phyloP scores from a whole-genome alignment of 164 flowering plant genomes.

The Echeveria elegans region DNA sequence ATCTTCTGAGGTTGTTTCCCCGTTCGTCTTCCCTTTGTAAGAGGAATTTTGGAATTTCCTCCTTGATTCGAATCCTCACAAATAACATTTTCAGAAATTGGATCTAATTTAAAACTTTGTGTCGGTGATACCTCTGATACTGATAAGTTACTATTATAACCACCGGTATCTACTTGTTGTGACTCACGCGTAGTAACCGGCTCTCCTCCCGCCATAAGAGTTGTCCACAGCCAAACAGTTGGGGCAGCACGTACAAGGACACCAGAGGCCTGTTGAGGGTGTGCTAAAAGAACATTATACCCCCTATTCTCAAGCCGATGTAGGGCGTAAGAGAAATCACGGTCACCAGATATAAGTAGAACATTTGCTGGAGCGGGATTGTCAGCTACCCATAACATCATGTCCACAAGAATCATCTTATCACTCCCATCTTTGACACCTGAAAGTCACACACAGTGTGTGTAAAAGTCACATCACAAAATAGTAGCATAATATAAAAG shows the following conservation, averaged over 20 bases:
- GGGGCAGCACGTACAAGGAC: constrained; percentile 82
- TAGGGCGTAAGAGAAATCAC: constrained; percentile 85
- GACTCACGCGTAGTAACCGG: constrained; percentile 43
- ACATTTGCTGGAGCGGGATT: constrained; percentile 96
- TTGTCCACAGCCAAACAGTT: constrained; percentile 93
- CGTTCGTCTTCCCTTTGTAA: background rate
- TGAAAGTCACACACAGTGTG: constrained; percentile 15
- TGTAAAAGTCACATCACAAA: too few relatives aligned
- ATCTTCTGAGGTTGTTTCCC: too few relatives aligned
- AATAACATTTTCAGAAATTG: constrained; percentile 19
- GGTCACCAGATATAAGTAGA: constrained; percentile 84
- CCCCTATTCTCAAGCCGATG: constrained; percentile 87
- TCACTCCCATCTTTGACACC: constrained; percentile 95
- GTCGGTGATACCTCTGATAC: constrained; percentile 18
- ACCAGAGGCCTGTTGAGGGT: constrained; percentile 68
- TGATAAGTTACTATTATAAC: constrained; percentile 13
- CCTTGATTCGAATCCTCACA: constrained; percentile 12
- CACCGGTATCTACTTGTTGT: background rate
- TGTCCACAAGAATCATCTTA: constrained; percentile 86
- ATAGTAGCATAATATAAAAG: too few relatives aligned
- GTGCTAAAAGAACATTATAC: constrained; percentile 89
- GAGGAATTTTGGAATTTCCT: constrained; percentile 20
- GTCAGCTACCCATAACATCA: constrained; percentile 46
- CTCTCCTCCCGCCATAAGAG: constrained; percentile 60
- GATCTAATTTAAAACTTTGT: constrained; percentile 17